Base-by-base conservation (phyloP, 768 basidiomycete genomes). In the Phaffia tasmanica region DNA sequence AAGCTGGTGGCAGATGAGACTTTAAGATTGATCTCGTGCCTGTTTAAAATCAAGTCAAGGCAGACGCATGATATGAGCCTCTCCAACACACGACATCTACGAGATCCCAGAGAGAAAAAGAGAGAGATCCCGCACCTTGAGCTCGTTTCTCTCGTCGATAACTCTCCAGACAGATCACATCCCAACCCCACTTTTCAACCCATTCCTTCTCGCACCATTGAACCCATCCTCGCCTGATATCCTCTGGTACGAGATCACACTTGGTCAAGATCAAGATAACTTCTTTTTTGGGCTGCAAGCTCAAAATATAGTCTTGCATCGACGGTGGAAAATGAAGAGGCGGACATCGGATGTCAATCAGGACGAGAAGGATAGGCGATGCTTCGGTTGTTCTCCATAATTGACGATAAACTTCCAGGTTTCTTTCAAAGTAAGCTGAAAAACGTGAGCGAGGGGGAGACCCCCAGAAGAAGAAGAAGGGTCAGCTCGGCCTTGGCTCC, bases 1-100 rank as follows among this genome's bases (percentile, higher is more conserved):
- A 87, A 1, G 79, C 77, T 1, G 79, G 79, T 0, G 89, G 86
- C 2, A 95, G 81, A 71, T 83, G 80, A 7, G 91, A 86, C 72
- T 85, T 81, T 62, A 72, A 69, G 23, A 70, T 67, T 2, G 71
- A 53, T 55, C 70, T 66, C 0, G 74, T 72, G 27, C 74, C 72
- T 75, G 29, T 2, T 73, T 18, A 62, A 57, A 48, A 19, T 21
- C 2, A 11, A 25, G 19, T 16, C 5, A 54, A 32, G 42, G 48
- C 21, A 49, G 48, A 27, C 25, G 19, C 2, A 8, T 5, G 57
- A 21, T 19, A 9, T 48, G 47, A 46, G 59, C 25, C 18, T 25
- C 42, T 8, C 25, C 27, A 19, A 61, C 35, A 18, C 42, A 49
- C 27, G n/a, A 23, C 42, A n/a, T 42, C 46, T 19, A 15, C 30